Conservation (phyloP, 2,329 filamentous ascomycete species). For the Orbilia javanica region DNA sequence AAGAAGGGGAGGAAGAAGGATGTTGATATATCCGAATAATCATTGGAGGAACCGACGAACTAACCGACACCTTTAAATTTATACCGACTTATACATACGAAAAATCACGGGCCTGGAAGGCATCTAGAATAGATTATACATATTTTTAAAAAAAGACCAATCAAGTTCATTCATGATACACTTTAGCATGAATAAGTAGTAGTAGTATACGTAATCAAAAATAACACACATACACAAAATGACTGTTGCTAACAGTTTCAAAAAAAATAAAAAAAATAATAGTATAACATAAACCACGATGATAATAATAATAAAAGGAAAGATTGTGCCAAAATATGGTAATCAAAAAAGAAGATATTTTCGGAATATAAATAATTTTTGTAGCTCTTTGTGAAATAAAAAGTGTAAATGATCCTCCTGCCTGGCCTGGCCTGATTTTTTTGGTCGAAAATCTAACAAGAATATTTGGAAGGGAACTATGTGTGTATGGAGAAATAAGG, state of each 20-base stretch:
- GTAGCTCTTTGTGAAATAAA: constrained; percentile 3
- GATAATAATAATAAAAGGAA: background rate
- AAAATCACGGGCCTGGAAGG: too few species aligned
- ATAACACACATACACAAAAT: background rate
- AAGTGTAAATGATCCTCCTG: constrained; percentile 25
- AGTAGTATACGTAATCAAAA: background rate
- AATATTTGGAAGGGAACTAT: constrained; percentile 60
- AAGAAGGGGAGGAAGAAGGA: background rate
- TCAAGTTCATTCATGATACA: constrained; percentile 22
- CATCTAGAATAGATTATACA: background rate
- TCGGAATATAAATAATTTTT: constrained; percentile 22
- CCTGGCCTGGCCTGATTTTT: constrained; percentile 65
- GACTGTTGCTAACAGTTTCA: background rate
- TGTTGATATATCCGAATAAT: background rate
- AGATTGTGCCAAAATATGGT: constrained; percentile 11
- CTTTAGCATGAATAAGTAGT: background rate
- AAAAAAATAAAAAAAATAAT: background rate
- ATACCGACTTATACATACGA: too few species aligned
- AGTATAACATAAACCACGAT: too few species aligned
- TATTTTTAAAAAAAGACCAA: constrained; percentile 5
- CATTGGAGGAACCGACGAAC: background rate
- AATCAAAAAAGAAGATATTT: constrained; percentile 19
- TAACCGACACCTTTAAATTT: background rate
- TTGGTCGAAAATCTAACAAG: constrained; percentile 63
- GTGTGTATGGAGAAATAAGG: constrained; percentile 46